These are phyloP conservation scores for Hibiscus tridactylites DNA, from an alignment of 345 rosid genomes.

Conservation along the genomic window DNA sequence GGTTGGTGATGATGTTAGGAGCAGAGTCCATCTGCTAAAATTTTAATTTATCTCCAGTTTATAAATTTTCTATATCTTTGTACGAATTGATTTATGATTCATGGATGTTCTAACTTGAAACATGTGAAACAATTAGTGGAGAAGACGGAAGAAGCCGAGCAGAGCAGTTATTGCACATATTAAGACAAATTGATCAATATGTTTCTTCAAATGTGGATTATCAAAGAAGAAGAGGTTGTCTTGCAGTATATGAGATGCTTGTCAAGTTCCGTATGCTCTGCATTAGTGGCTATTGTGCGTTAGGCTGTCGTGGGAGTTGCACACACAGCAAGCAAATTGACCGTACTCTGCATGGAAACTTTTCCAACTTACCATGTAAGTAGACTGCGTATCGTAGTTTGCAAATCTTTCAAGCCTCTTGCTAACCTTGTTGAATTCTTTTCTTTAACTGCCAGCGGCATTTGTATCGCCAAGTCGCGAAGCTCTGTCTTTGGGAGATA, in stretches of 20 bases:
- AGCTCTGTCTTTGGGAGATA: conserved; percentile 86
- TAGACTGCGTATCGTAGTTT: conserved; percentile 8
- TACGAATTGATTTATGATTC: background rate
- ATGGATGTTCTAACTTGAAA: conserved; percentile 12
- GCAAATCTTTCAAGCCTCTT: background rate
- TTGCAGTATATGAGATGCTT: conserved; percentile 82
- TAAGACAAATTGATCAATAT: conserved; percentile 81
- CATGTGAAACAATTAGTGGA: conserved; percentile 54
- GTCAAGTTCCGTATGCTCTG: conserved; percentile 83
- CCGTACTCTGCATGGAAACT: conserved; percentile 52
- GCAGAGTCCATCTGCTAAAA: background rate
- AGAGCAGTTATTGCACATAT: conserved; percentile 87
- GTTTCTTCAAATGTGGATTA: conserved; percentile 72
- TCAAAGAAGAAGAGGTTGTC: conserved; percentile 90
- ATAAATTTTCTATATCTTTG: background rate
- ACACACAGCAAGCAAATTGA: conserved; percentile 73
- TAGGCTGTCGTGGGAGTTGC: conserved; percentile 90
- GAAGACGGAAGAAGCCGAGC: conserved; percentile 99
- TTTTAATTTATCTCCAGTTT: background rate
- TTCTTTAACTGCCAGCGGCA: conserved; percentile 48
- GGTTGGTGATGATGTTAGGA: background rate
- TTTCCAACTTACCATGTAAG: conserved; percentile 81
- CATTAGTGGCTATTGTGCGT: conserved; percentile 72
- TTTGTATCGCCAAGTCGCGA: conserved; percentile 90
- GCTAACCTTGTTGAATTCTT: conserved; percentile 9